Evolutionary conservation across 768 basidiomycete species (phyloP).

Genomic region (Daedaleopsis nitida): DNA sequence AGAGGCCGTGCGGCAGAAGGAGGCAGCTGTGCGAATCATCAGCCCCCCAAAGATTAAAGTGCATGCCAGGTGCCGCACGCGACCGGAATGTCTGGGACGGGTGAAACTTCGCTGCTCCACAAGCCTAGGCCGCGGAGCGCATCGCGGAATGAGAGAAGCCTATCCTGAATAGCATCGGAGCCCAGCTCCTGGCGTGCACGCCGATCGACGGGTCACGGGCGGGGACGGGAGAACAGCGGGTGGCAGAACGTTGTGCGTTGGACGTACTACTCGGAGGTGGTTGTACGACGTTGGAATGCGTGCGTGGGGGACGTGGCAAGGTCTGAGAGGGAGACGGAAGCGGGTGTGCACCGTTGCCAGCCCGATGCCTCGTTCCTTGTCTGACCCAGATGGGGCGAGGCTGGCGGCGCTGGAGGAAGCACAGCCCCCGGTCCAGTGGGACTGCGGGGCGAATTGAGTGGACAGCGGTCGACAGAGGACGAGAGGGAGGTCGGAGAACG

Average conservation of each 20-base stretch:
- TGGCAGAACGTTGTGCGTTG: neutral
- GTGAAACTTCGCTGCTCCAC: neutral
- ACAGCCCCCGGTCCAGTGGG: slow-evolving; percentile 12
- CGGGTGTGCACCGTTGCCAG: slow-evolving; percentile 1
- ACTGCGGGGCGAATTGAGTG: neutral
- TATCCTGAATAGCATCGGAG: no score
- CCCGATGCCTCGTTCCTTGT: slow-evolving; percentile 13
- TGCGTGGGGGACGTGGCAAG: neutral
- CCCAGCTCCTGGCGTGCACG: no score
- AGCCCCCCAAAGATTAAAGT: neutral
- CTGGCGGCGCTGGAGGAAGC: slow-evolving; percentile 6
- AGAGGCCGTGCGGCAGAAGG: slow-evolving; percentile 3
- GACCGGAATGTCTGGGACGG: neutral
- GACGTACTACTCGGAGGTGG: neutral
- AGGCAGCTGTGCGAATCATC: neutral
- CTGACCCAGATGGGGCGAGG: slow-evolving; percentile 7
- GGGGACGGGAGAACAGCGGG: neutral
- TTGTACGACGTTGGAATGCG: neutral
- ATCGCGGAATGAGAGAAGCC: neutral
- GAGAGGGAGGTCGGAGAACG: neutral
- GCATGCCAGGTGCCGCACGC: neutral
- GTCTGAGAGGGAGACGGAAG: neutral
- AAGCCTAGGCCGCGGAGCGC: neutral
- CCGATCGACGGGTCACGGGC: neutral
- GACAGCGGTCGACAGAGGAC: neutral